These are phyloP conservation scores for Entomortierella beljakovae DNA, from an alignment of 192 early-diverging fungal genomes.

Conservation along the genomic window DNA sequence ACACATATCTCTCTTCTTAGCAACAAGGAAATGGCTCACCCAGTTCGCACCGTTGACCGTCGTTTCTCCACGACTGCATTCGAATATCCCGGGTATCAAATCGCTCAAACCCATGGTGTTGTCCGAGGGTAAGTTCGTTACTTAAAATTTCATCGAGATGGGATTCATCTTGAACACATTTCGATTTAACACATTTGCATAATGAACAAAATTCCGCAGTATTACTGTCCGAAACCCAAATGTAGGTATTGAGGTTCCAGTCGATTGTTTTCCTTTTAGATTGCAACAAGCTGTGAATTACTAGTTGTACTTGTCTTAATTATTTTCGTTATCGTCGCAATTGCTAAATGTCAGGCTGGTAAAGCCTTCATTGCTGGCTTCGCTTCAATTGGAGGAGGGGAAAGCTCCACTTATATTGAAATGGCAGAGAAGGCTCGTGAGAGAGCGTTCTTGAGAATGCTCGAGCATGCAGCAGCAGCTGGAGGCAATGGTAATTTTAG, in stretches of 20 bases:
- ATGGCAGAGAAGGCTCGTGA: constrained; percentile 53
- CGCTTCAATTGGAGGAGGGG: constrained; percentile 41
- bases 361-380: constrained; percentile 32
- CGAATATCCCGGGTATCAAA: constrained; percentile 44
- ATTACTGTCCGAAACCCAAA: constrained; percentile 52
- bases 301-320: not conserved
- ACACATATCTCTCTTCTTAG: not conserved
- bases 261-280: not conserved
- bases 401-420: constrained; percentile 47
- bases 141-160: not conserved
- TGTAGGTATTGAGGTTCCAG: no score
- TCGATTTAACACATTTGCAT: not conserved
- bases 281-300: not conserved
- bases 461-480: constrained; percentile 44
- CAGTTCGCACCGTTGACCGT: constrained; percentile 48
- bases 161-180: not conserved
- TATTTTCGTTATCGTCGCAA: not conserved
- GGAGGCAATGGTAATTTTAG: constrained; percentile 40
- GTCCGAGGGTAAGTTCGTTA: constrained; percentile 33
- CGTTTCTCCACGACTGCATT: constrained; percentile 52
- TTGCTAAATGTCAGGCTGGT: constrained; percentile 18
- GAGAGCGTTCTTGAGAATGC: constrained; percentile 42
- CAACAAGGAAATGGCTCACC: constrained; percentile 25
- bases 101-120: constrained; percentile 49
- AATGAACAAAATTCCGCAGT: not conserved